Conservation (phyloP, 2,329 filamentous ascomycete species). For the Pleoardoris graminearum region DNA sequence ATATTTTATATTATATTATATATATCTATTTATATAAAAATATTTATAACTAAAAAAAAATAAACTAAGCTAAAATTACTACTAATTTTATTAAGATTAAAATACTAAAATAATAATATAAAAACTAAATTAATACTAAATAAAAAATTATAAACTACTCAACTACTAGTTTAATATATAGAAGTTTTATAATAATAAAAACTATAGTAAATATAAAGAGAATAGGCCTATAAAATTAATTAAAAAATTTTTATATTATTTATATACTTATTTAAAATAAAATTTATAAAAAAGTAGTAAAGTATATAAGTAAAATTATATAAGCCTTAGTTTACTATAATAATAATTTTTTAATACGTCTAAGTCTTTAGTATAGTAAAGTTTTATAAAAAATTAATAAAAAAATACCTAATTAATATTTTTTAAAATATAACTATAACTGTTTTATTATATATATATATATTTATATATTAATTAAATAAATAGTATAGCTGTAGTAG, state of each 20-base stretch:
- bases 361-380: background rate
- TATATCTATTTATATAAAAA: constrained; percentile 26
- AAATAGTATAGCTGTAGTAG: too few relatives aligned
- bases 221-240: constrained; percentile 19
- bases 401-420: constrained; percentile 27
- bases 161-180: constrained; percentile 25
- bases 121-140: constrained; percentile 13
- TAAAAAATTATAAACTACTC: constrained; percentile 15
- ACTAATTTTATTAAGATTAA: constrained; percentile 17
- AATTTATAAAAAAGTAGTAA: constrained; percentile 33
- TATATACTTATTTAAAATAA: constrained; percentile 26
- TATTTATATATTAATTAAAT: too few relatives aligned
- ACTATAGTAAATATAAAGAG: constrained; percentile 26
- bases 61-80: constrained; percentile 20
- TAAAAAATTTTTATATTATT: constrained; percentile 40
- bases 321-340: constrained; percentile 52
- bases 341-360: constrained; percentile 41
- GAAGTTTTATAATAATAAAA: constrained; percentile 22
- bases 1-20: constrained; percentile 14
- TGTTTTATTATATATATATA: too few relatives aligned
- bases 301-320: constrained; percentile 51
- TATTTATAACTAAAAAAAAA: constrained; percentile 25
- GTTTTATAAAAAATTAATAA: constrained; percentile 12
- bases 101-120: constrained; percentile 25
- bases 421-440: constrained; percentile 25